Base-by-base conservation (phyloP, 2,329 filamentous ascomycete species). In the Claviceps sp. region DNA sequence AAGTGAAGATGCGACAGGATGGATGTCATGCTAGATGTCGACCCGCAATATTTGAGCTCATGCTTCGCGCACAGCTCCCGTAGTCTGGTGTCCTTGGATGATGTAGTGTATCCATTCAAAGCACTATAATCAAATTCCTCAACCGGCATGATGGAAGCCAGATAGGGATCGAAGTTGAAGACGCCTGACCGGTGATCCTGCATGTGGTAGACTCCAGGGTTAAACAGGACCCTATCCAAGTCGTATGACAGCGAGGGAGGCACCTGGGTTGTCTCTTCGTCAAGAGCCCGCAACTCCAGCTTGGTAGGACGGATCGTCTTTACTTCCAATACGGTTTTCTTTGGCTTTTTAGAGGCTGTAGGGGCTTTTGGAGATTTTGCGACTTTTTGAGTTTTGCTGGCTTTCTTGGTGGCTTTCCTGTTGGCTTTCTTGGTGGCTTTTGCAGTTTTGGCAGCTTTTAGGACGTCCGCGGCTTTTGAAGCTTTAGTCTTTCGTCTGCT, bases 161-260 rank as follows among this genome's bases (percentile, higher is more conserved):
- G 76, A 62, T 96, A 96, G 0, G 94, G 93, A 63, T 98, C 91
- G 61, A 98, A 98, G 65, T 98, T 98, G 75, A 82, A 98, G 6
- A 97, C 88, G 17, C 82, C 78, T 40, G 91, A 89, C 53, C 88
- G 80, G 23, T 85, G 82, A 64, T 98, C 93, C 67, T 95, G 90
- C 49, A 98, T 77, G 49, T 88, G 83, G 65, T 96, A 95, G 39
- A 96, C 87, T 22, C 93, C 90, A 2, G 85, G 85, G 61, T 96
- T 98, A 76, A 98, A 98, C 2, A 98, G 71, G n/a, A 94, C 91
- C 52, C 89, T 78, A 55, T 95, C 88, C 36, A 96, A 73, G 6
- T 86, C 85, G 63, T 93, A 85, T 2, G 79, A 73, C 2, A 95
- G 71, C 26, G 68, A 68, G 11, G 80, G 75, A 0, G 58, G 50